phyloP scores from a whole-genome alignment of 495 filamentous ascomycete genomes.

The Podospora pseudoanserina region DNA sequence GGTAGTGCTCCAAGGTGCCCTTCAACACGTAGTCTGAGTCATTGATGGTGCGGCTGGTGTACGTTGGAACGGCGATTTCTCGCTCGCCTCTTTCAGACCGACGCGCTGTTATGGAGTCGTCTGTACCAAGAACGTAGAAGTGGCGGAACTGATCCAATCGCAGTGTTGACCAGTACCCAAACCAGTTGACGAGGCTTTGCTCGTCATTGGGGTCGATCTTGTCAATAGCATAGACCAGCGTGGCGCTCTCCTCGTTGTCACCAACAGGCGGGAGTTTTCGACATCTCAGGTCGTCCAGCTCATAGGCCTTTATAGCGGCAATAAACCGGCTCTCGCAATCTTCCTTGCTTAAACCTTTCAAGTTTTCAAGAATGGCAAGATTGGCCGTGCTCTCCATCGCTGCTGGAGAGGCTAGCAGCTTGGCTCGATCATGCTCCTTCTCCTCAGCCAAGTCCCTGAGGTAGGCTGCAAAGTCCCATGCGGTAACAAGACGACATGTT shows the following conservation, averaged over 20 bases:
- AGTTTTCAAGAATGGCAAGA: not conserved
- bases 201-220: conserved; percentile 52
- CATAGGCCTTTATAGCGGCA: conserved; percentile 23
- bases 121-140: conserved; percentile 47
- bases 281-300: conserved; percentile 23
- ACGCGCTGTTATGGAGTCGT: conserved; percentile 19
- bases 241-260: conserved; percentile 34
- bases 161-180: conserved; percentile 49
- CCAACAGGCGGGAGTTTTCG: conserved; percentile 13
- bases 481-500: conserved; percentile 32
- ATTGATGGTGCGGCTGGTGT: conserved; percentile 34
- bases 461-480: conserved; percentile 43
- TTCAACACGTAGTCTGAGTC: conserved; percentile 39
- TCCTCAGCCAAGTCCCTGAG: conserved; percentile 38
- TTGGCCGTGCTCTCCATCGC: conserved; percentile 21
- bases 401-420: conserved; percentile 11
- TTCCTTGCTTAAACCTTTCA: conserved; percentile 25
- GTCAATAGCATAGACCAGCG: conserved; percentile 40
- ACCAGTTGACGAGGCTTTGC: conserved; percentile 51
- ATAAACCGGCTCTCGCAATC: conserved; percentile 29
- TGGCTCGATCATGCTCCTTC: conserved; percentile 35
- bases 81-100: conserved; percentile 32
- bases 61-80: conserved; percentile 38
- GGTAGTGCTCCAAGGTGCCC: conserved; percentile 15
- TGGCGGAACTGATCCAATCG: conserved; percentile 46